phyloP scores from a whole-genome alignment of 176 grass and related monocot species.

The Musa acuminata region DNA sequence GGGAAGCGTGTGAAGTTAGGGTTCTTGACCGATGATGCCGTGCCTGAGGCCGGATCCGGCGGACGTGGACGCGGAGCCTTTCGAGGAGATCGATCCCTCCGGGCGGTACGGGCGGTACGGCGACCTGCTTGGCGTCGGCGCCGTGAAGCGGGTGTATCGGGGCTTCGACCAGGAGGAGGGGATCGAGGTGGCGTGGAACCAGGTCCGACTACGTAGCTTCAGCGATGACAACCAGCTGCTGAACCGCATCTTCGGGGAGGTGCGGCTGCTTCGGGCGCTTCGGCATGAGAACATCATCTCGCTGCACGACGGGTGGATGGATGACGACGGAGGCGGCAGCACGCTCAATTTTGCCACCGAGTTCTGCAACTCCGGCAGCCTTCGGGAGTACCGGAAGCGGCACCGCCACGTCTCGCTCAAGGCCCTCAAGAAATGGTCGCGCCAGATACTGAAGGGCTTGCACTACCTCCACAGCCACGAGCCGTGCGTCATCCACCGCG shows the following conservation, averaged over 20 bases:
- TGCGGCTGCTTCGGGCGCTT: conserved; percentile 64
- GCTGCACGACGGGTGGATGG: conserved; percentile 71
- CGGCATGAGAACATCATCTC: conserved; percentile 81
- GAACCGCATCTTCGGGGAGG: conserved; percentile 69
- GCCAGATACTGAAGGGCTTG: conserved; percentile 70
- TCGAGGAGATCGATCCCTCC: conserved; percentile 86
- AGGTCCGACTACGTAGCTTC: conserved; percentile 51
- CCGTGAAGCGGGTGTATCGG: conserved; percentile 89
- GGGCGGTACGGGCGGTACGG: conserved; percentile 83
- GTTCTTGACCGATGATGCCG: conserved; percentile 11
- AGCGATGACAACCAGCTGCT: conserved; percentile 49
- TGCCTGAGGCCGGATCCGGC: conserved; percentile 16
- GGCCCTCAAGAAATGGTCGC: conserved; percentile 88
- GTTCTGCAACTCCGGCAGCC: conserved; percentile 78
- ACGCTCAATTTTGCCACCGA: conserved; percentile 96
- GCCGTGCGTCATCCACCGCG: conserved; percentile 96
- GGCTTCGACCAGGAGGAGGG: conserved; percentile 95
- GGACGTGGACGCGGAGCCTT: conserved; percentile 47
- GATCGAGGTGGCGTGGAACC: conserved; percentile 98
- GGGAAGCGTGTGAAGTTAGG: neutral
- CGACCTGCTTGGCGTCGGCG: conserved; percentile 56
- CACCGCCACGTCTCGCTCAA: conserved; percentile 87
- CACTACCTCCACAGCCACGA: conserved; percentile 77
- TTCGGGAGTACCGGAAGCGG: conserved; percentile 62
- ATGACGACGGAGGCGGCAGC: conserved; percentile 38